Evolutionary conservation across 176 grass and related monocot genomes (phyloP).

Genomic region (barley (Hordeum vulgare)): MorexV3_pseudomolecules_assembly NC_058523.1:9443275-9443774

Average conservation of each 20-base stretch:
- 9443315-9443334: not conserved
- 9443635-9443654: too few species aligned
- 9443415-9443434: not conserved
- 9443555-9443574: not conserved
- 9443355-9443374: not conserved
- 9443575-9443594: not conserved
- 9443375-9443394: not conserved
- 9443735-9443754: not conserved
- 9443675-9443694: too few species aligned
- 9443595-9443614: too few species aligned
- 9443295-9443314: not conserved
- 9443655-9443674: too few species aligned
- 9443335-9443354: not conserved
- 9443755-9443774: too few species aligned
- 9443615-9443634: too few species aligned
- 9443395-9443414: not conserved
- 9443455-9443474: not conserved
- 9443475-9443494: not conserved
- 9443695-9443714: not conserved
- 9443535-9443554: not conserved
- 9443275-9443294: constrained; percentile 29
- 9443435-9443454: not conserved
- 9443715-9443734: not conserved
- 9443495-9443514: not conserved
- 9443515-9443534: not conserved